Evolutionary conservation across 208 protist genomes (phyloP), one percentile per base, ranked within the genome.

Genomic region (Acanthamoeba polyphaga): DNA sequence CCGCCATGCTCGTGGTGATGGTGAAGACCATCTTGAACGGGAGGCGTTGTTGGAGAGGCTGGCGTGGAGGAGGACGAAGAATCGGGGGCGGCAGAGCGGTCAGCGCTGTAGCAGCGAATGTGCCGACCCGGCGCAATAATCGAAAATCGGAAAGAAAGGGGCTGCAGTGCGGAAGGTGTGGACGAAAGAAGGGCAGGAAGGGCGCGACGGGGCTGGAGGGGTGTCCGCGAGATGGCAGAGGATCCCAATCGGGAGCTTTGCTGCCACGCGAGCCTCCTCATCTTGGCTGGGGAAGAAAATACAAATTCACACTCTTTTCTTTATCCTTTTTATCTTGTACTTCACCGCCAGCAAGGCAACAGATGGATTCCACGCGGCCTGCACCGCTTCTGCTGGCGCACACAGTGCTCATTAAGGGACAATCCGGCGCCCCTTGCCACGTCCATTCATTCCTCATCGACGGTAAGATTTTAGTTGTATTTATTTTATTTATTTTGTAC

Each of bases 1-100:
- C 96, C 96, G 15, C 27, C 12, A 24, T 68, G 68, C 3, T 51
- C n/a, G 43, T 55, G 22, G 10, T 84, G 74, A 15, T 84, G 38
- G 3, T 38, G 38, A 38, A 38, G 38, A 29, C 32, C 34, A 8
- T 38, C 34, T 46, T 29, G 29, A 49, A n/a, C 68, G 15, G 38
- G 13, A 27, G 70, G 13, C 64, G 64, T 32, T 70, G 64, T 24
- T 70, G 27, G 46, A 51, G 46, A 10, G 7, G 46, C 46, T 51
- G 46, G 46, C 46, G 8, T 13, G 46, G 46, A 10, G 46, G 46
- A 51, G 46, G 46, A 51, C 46, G 22, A 34, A 27, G 22, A 34
- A 24, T 13, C 70, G 70, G 38, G 29, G 34, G 22, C 13, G 38
- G 22, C 29, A 29, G 38, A 78, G 34, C 12, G 70, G 38, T 74